These are phyloP conservation scores for Leersia perrieri DNA, from an alignment of 176 grass and related monocot genomes.

Conservation along the genomic window DNA sequence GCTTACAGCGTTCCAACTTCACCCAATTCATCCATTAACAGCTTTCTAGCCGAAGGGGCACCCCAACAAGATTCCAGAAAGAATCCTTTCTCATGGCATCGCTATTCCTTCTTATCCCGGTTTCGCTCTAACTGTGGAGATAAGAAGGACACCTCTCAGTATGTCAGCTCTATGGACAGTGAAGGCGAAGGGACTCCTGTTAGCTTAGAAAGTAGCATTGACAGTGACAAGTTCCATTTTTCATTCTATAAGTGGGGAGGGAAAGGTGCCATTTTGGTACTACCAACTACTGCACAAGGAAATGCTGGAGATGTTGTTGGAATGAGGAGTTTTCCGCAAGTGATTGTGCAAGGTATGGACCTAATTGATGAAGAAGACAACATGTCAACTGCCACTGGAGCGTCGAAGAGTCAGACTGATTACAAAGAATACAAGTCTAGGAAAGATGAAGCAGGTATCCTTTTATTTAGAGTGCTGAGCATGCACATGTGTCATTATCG, in stretches of 20 bases:
- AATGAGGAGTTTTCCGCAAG: slow-evolving; percentile 61
- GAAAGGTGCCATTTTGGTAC: slow-evolving; percentile 66
- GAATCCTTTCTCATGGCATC: slow-evolving; percentile 49
- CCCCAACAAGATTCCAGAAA: slow-evolving; percentile 41
- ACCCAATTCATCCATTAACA: slow-evolving; percentile 48
- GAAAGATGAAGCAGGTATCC: slow-evolving; percentile 46
- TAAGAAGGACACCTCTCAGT: slow-evolving; percentile 33
- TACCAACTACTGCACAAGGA: slow-evolving; percentile 54
- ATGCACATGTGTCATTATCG: neutral
- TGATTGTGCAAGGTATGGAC: slow-evolving; percentile 70
- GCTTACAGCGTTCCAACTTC: slow-evolving; percentile 55
- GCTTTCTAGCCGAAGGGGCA: slow-evolving; percentile 22
- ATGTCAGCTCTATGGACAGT: slow-evolving; percentile 45
- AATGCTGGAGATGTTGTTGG: slow-evolving; percentile 38
- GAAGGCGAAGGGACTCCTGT: slow-evolving; percentile 45
- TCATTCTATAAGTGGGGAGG: slow-evolving; percentile 83
- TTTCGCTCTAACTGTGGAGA: slow-evolving; percentile 46
- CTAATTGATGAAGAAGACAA: slow-evolving; percentile 63
- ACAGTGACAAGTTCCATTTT: slow-evolving; percentile 71
- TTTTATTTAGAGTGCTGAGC: slow-evolving; percentile 2
- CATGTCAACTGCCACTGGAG: slow-evolving; percentile 48
- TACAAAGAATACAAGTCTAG: slow-evolving; percentile 36
- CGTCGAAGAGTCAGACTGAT: slow-evolving; percentile 54
- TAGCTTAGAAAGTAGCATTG: slow-evolving; percentile 50
- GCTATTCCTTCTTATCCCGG: slow-evolving; percentile 56